phyloP scores from a whole-genome alignment of 164 flowering plant genomes.

The Vitis rupestris region DNA sequence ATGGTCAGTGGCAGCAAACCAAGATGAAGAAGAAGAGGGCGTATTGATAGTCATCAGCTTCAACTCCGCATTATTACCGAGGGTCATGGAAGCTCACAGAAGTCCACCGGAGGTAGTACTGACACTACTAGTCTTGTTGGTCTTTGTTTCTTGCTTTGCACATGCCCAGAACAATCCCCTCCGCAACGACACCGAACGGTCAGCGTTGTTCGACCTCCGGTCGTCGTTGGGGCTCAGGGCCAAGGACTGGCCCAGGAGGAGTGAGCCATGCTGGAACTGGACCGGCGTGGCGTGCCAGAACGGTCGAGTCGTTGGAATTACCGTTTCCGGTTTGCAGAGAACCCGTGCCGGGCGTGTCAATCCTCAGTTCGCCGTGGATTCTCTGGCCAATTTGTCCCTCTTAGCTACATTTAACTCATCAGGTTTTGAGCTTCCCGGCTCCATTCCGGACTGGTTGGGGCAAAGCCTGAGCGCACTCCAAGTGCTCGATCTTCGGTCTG shows the following conservation, averaged over 20 bases:
- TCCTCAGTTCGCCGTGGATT: conserved; percentile 56
- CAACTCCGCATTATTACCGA: not conserved
- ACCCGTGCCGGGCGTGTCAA: conserved; percentile 42
- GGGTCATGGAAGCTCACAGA: conserved; percentile 12
- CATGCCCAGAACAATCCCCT: conserved; percentile 18
- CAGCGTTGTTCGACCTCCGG: conserved; percentile 41
- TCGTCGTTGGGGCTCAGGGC: conserved; percentile 41
- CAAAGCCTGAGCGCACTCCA: conserved; percentile 30
- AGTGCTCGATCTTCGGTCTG: conserved; percentile 68
- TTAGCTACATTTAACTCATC: conserved; percentile 63
- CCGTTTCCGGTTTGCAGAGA: conserved; percentile 55
- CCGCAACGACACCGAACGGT: conserved; percentile 23
- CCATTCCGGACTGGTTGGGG: conserved; percentile 77
- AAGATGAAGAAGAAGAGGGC: not conserved
- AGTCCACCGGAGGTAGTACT: not conserved
- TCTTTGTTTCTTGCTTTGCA: conserved; percentile 12
- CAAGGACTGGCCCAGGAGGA: conserved; percentile 40
- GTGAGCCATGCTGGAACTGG: conserved; percentile 61
- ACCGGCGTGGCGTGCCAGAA: conserved; percentile 50
- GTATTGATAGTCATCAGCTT: not conserved
- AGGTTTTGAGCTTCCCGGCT: conserved; percentile 59
- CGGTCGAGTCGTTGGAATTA: conserved; percentile 53
- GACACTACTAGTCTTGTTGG: not conserved
- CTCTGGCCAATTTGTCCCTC: conserved; percentile 53
- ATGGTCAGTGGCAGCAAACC: not conserved